phyloP scores from a whole-genome alignment of 2,329 filamentous ascomycete species.

The Seiridium cupressi region DNA sequence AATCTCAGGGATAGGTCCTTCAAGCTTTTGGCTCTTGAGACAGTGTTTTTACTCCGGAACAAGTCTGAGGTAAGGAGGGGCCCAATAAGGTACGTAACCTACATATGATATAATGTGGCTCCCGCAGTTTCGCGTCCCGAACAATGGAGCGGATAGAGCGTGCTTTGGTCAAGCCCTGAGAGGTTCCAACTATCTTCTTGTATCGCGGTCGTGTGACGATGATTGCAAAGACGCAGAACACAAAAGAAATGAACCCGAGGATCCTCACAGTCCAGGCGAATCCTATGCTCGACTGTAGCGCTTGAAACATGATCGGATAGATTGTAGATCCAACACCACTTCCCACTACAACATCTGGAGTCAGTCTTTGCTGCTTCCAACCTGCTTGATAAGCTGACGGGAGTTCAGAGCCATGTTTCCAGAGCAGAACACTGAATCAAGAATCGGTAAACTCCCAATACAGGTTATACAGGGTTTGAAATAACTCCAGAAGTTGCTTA shows the following conservation, averaged over 20 bases:
- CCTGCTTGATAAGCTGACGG: no score
- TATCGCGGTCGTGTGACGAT: neutral
- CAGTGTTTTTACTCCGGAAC: no score
- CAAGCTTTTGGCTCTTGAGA: no score
- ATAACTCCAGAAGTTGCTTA: no score
- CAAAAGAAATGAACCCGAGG: conserved; percentile 3
- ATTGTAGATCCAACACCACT: neutral
- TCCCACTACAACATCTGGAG: neutral
- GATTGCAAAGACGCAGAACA: conserved; percentile 2
- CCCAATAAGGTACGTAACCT: no score
- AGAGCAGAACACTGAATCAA: no score
- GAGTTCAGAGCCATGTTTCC: no score
- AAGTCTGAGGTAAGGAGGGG: no score
- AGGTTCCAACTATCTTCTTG: neutral
- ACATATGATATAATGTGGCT: neutral
- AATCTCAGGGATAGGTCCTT: no score
- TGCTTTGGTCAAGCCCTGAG: neutral
- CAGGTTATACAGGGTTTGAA: no score
- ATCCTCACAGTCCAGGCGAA: conserved; percentile 3
- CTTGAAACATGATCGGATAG: conserved; percentile 7
- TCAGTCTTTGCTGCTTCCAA: no score
- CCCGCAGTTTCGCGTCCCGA: neutral
- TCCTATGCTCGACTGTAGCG: neutral
- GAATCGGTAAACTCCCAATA: no score
- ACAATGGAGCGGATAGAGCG: neutral